Base-by-base conservation (phyloP, 768 basidiomycete genomes). In the Lactarius hengduanensis region DNA sequence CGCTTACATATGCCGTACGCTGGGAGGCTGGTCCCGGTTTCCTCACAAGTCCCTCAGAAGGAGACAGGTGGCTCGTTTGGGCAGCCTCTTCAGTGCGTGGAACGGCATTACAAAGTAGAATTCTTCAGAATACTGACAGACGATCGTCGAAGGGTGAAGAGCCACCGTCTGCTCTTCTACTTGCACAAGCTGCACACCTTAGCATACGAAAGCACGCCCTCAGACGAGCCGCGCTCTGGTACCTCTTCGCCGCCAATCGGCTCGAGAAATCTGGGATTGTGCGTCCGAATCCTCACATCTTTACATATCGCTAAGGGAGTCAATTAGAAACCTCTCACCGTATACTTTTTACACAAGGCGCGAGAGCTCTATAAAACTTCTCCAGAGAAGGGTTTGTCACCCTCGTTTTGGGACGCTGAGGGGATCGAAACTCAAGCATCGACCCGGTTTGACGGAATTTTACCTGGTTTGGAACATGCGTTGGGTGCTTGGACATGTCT, bases 251-350 rank as follows among this genome's bases (percentile, higher is more conserved):
- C 54, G 92, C 92, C 0, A 90, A 84, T 64, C 79, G 86, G 65
- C 77, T 94, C 36, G 92, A 94, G 74, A 94, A 91, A 77, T 89
- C 87, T 70, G 92, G 92, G 26, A 87, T 92, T 70, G 92, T 94
- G 68, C 70, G 91, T 81, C 26, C 57, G 16, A 10, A n/a, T 18
- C 26, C 22, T 45, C 8, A 20, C 22, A 59, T 40, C 55, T 45
- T 70, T 22, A 62, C 20, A 67, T 43, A n/a, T 63, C 38, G 28
- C 45, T 30, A 4, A 59, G 22, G n/a, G 34, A 36, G 13, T 26
- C n/a, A 64, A 53, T 69, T 22, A 94, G 92, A 94, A 92, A 90
- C 87, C 91, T 0, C 73, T 94, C 62, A 93, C 92, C 2, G 88
- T 91, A 82, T 86, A 90, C 73, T 90, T 94, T 71, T 80, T 94